phyloP scores from a whole-genome alignment of 805 yeast genomes.

The Monosporozyma aquatica region DNA sequence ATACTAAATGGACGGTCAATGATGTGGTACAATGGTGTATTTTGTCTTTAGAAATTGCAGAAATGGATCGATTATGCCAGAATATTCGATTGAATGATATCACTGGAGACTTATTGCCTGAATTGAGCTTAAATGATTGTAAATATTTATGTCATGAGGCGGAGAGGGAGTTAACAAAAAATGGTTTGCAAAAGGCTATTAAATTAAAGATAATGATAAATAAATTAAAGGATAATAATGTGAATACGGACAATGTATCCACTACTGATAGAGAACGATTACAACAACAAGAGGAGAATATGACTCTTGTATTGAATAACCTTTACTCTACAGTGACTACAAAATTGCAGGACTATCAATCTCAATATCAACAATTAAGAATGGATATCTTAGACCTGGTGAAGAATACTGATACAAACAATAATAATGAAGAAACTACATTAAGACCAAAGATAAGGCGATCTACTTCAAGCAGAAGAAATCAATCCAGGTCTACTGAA shows the following conservation, averaged over 20 bases:
- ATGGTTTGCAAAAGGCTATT: constrained; percentile 50
- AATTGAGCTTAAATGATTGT: constrained; percentile 60
- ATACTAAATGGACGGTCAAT: constrained; percentile 17
- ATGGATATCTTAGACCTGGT: constrained; percentile 26
- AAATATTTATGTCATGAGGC: constrained; percentile 55
- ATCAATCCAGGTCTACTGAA: too few species aligned
- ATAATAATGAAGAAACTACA: constrained; percentile 1
- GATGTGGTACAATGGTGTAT: constrained; percentile 24
- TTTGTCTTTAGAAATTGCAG: constrained; percentile 12
- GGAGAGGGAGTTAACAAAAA: too few species aligned
- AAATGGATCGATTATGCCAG: constrained; percentile 10
- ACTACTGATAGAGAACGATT: constrained; percentile 10
- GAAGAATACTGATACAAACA: constrained; percentile 11
- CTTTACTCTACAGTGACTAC: constrained; percentile 20
- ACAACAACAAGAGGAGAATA: constrained; percentile 27
- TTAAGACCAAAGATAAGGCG: background rate
- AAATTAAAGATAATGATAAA: constrained; percentile 51
- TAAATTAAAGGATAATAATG: constrained; percentile 34
- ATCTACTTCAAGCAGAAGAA: background rate
- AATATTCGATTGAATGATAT: constrained; percentile 18
- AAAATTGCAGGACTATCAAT: constrained; percentile 26
- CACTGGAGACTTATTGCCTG: constrained; percentile 58
- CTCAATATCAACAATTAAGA: constrained; percentile 24
- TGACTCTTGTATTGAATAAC: constrained; percentile 23
- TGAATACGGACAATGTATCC: constrained; percentile 7